Conservation (phyloP, 306 rosid genomes). For the Hippophae tibetana region DNA sequence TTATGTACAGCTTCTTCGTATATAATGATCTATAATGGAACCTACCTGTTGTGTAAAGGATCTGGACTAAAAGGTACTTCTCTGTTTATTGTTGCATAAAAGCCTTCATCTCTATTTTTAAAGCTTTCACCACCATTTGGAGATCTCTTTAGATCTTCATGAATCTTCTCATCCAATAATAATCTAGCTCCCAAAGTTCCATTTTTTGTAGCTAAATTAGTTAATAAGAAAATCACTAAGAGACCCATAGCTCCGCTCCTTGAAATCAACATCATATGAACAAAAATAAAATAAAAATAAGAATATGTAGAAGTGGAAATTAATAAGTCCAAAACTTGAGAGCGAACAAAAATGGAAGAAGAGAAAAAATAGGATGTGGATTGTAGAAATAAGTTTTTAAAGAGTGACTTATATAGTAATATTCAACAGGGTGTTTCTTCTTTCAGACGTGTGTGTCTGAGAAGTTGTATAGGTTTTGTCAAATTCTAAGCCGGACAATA, state of each 20-base stretch:
- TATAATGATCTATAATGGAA: slow-evolving; percentile 16
- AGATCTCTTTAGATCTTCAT: slow-evolving; percentile 19
- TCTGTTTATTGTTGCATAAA: slow-evolving; percentile 36
- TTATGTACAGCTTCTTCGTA: too few relatives aligned
- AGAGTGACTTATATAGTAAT: slow-evolving; percentile 4
- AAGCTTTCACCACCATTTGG: slow-evolving; percentile 21
- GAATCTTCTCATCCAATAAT: slow-evolving; percentile 14
- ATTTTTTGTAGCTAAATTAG: slow-evolving; percentile 26
- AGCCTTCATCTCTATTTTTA: slow-evolving; percentile 16
- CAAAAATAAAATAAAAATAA: neutral
- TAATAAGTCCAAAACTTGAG: slow-evolving; percentile 12
- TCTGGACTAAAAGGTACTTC: slow-evolving; percentile 72
- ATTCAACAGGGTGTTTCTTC: slow-evolving; percentile 5
- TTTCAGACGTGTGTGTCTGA: slow-evolving; percentile 14
- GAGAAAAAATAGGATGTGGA: neutral
- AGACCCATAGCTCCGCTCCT: slow-evolving; percentile 28
- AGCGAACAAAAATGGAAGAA: slow-evolving; percentile 11
- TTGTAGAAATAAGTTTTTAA: slow-evolving; percentile 5
- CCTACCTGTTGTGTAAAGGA: slow-evolving; percentile 73
- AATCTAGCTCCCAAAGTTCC: slow-evolving; percentile 33
- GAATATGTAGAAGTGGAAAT: slow-evolving; percentile 4
- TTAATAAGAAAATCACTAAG: slow-evolving; percentile 28
- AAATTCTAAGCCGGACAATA: slow-evolving; percentile 10
- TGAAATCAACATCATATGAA: slow-evolving; percentile 32
- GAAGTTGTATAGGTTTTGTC: slow-evolving; percentile 21